Percentiles rank a stretch among this genome's conserved stretches.
These are phyloP conservation scores for Phytophthora sp. DNA, from an alignment of 352 stramenopile genomes.

Conservation along the genomic window DNA sequence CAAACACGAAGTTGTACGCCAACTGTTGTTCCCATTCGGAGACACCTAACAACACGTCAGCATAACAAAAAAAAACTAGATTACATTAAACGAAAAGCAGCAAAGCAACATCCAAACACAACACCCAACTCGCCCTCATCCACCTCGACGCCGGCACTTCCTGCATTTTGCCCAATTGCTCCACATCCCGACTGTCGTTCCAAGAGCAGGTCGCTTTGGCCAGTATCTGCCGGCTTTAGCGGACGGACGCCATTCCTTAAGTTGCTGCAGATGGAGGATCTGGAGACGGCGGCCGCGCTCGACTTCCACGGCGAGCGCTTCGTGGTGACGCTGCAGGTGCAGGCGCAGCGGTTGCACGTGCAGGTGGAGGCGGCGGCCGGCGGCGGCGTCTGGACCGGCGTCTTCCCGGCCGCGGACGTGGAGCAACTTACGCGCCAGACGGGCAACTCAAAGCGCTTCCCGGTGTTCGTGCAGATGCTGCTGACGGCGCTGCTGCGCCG, in stretches of 20 bases:
- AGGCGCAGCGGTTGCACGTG: conserved; percentile 62
- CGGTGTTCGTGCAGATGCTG: conserved; percentile 94
- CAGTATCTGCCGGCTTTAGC: background rate
- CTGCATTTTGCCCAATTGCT: too few relatives aligned
- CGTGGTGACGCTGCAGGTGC: conserved; percentile 71
- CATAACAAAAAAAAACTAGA: too few relatives aligned
- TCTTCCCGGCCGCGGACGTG: conserved; percentile 73
- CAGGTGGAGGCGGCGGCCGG: conserved; percentile 57
- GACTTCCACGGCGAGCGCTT: conserved; percentile 80
- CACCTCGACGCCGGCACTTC: too few relatives aligned
- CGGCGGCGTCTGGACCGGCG: conserved; percentile 58
- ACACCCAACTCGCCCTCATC: too few relatives aligned
- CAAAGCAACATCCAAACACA: too few relatives aligned
- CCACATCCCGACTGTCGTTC: too few relatives aligned
- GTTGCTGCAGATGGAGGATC: conserved; percentile 46
- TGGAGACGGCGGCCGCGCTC: conserved; percentile 67
- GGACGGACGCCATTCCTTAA: conserved; percentile 1
- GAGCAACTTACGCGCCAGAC: conserved; percentile 94
- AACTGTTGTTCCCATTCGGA: too few relatives aligned
- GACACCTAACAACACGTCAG: too few relatives aligned
- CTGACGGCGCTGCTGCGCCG: conserved; percentile 72
- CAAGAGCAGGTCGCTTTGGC: background rate
- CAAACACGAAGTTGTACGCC: too few relatives aligned
- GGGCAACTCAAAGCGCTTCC: conserved; percentile 93
- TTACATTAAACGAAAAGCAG: too few relatives aligned